Conservation (phyloP, 345 rosid genomes). For the Boechera divaricarpa region DNA sequence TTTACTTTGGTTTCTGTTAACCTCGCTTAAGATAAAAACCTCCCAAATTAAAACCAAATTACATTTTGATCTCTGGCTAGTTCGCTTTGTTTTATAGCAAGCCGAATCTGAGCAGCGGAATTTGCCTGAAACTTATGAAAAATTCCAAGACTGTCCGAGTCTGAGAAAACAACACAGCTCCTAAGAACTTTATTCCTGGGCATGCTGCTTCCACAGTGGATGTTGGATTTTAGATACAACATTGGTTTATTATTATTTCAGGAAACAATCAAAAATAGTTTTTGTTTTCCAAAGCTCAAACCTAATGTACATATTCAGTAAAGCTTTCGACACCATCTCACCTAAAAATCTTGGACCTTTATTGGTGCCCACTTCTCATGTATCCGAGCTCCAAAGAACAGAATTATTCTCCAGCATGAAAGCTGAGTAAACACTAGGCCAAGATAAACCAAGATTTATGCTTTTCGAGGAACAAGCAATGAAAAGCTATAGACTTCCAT, state of each 20-base stretch:
- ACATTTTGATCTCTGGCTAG: neutral
- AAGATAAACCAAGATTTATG: slow-evolving; percentile 37
- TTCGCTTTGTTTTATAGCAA: too few species aligned
- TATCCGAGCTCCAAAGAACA: slow-evolving; percentile 29
- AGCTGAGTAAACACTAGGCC: slow-evolving; percentile 27
- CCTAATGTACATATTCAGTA: slow-evolving; percentile 41
- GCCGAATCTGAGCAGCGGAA: neutral
- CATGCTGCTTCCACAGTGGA: neutral
- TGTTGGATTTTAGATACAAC: slow-evolving; percentile 29
- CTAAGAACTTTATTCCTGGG: neutral
- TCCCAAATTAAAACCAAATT: neutral
- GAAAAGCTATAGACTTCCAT: slow-evolving; percentile 41
- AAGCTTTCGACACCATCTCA: slow-evolving; percentile 46
- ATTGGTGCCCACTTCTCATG: slow-evolving; percentile 22
- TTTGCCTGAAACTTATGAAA: slow-evolving; percentile 28
- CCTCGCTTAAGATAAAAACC: neutral
- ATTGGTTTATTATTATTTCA: slow-evolving; percentile 32
- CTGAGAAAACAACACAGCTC: neutral
- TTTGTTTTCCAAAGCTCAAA: slow-evolving; percentile 26
- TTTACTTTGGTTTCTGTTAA: neutral
- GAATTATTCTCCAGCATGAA: slow-evolving; percentile 40
- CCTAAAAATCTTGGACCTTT: slow-evolving; percentile 26
- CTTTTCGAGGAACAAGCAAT: slow-evolving; percentile 37
- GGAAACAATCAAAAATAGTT: slow-evolving; percentile 24
- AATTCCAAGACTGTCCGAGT: slow-evolving; percentile 28